A percentile compares a stretch with the other conserved stretches of the same genome.
Conservation (phyloP, 495 filamentous ascomycete species). For the Penicillium taxi region DNA sequence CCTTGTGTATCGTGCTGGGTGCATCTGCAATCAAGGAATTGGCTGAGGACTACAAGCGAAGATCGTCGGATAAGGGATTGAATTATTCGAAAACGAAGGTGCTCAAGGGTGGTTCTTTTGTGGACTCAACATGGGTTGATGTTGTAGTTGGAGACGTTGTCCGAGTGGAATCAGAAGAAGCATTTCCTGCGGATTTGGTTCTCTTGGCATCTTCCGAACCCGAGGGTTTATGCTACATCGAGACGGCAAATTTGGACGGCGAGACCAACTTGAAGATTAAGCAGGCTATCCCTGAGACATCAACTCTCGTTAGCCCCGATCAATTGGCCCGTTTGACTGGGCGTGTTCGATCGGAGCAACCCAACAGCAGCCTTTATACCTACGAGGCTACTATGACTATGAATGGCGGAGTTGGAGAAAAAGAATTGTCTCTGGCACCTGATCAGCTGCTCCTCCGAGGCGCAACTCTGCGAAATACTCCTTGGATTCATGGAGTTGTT, state of each 20-base stretch:
- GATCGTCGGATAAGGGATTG: constrained; percentile 74
- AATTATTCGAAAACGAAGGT: constrained; percentile 86
- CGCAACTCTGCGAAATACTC: constrained; percentile 91
- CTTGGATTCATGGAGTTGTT: constrained; percentile 94
- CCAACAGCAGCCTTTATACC: constrained; percentile 97
- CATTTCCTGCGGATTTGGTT: constrained; percentile 92
- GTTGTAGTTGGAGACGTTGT: constrained; percentile 92
- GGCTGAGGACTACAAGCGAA: constrained; percentile 88
- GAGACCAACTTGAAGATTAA: constrained; percentile 99
- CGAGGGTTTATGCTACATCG: constrained; percentile 96
- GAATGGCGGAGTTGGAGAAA: constrained; percentile 88
- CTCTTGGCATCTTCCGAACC: constrained; percentile 92
- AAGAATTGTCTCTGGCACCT: constrained; percentile 74
- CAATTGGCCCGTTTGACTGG: constrained; percentile 85
- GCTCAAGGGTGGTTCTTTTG: constrained; percentile 74
- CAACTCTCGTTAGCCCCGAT: constrained; percentile 72
- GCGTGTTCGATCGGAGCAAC: constrained; percentile 86
- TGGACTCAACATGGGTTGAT: constrained; percentile 86
- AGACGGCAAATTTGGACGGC: constrained; percentile 96
- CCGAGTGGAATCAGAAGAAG: constrained; percentile 88
- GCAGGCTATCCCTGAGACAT: constrained; percentile 92
- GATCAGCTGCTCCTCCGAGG: constrained; percentile 86
- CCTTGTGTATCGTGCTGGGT: constrained; percentile 76
- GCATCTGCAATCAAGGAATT: constrained; percentile 94
- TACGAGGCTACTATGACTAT: constrained; percentile 96